These are phyloP conservation scores for Echium plantagineum DNA, from an alignment of 257 asterid species.

Conservation along the genomic window DNA sequence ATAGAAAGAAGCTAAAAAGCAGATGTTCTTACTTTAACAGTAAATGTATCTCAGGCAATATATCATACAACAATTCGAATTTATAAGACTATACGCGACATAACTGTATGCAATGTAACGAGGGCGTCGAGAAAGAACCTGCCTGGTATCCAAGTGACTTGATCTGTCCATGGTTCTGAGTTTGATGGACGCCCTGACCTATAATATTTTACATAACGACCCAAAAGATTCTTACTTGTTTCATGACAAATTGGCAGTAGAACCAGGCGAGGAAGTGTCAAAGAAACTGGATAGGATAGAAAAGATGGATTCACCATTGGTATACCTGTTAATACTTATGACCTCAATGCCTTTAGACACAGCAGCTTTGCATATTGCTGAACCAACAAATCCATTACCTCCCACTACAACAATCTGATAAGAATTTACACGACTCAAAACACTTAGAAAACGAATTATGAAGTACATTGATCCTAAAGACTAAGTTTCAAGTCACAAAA, in stretches of 20 bases:
- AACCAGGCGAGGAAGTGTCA: constrained; percentile 11
- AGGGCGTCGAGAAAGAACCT: constrained; percentile 25
- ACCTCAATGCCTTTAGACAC: constrained; percentile 89
- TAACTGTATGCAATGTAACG: not conserved
- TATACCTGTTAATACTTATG: constrained; percentile 91
- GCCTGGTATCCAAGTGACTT: constrained; percentile 93
- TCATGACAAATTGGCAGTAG: not conserved
- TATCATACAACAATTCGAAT: not conserved
- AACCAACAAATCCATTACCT: constrained; percentile 97
- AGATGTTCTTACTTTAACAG: not conserved
- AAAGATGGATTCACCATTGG: constrained; percentile 1
- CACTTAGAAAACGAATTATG: constrained; percentile 2
- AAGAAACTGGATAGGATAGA: constrained; percentile 13
- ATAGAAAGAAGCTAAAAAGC: too few species aligned
- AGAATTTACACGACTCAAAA: constrained; percentile 10
- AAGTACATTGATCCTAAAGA: not conserved
- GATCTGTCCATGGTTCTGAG: constrained; percentile 81
- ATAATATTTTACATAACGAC: constrained; percentile 12
- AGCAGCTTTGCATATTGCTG: constrained; percentile 99
- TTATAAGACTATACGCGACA: not conserved
- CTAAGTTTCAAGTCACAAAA: constrained; percentile 2
- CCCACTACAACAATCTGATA: constrained; percentile 86
- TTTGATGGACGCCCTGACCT: constrained; percentile 78
- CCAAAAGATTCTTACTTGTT: not conserved
- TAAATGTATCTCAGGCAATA: not conserved